Evolutionary conservation across 2,329 filamentous ascomycete species (phyloP), one percentile per base, ranked within the genome.

Genomic region (Alternaria tenuissima): DNA sequence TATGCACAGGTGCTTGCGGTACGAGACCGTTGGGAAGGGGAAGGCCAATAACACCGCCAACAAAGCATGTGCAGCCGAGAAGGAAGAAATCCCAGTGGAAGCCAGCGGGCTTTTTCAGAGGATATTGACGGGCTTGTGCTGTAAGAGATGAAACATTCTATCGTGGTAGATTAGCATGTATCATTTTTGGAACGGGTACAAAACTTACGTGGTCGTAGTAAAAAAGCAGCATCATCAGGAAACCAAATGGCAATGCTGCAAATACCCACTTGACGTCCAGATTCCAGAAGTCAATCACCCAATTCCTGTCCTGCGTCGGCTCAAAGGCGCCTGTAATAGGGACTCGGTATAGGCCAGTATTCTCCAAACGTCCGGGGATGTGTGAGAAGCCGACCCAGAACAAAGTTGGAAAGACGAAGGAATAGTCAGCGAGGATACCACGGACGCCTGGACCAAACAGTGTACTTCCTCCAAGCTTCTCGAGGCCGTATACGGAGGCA

Each of bases 81-180:
- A 87, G 78, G 71, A 86, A 86, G 70, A 86, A 85, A 70, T 86
- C 84, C 84, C 84, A 86, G 67, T 86, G 83, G 63, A 86, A 86
- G 2, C 84, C 84, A 4, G 82, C 83, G 0, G 85, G 84, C 60
- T 86, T 86, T 63, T 81, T 83, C 30, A 86, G 77, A 2, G 84
- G 84, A 57, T 82, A 86, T 22, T 83, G 79, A 26, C 81, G 80
- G 5, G 83, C 83, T 72, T 86, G 84, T 0, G 84, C 83, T 1
- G 80, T 84, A 24, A 86, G 78, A 28, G 82, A 85, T 63, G 81
- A 84, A 49, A 86, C 83, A 39, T 83, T 82, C 32, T 80, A 22
- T 5, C 2, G 9, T 7, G 18, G 20, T 18, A 4, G 4, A 18
- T 62, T 16, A 62, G 52, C 24, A 5, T 30, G 16, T 5, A 14